Conservation (phyloP, 1,139 yeast species). For the Debaryomyces sp. region DNA sequence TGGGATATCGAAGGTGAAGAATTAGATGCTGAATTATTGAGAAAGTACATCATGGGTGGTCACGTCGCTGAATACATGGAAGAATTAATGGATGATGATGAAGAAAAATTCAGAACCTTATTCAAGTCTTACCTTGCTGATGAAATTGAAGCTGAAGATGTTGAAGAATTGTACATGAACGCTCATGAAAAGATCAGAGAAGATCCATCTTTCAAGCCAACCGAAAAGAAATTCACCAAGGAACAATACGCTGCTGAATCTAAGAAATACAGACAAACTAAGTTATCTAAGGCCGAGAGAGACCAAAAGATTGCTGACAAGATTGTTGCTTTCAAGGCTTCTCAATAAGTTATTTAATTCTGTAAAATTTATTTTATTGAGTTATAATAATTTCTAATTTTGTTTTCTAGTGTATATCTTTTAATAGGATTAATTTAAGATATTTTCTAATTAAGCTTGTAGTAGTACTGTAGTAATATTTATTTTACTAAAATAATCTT, state of each 20-base stretch:
- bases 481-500: not conserved
- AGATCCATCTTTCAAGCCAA: constrained; percentile 90
- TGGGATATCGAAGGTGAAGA: constrained; percentile 99
- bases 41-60: constrained; percentile 99
- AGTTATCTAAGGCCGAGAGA: constrained; percentile 92
- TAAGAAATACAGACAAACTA: constrained; percentile 85
- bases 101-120: constrained; percentile 96
- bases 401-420: constrained; percentile 5
- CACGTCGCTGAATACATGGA: constrained; percentile 99
- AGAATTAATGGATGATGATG: constrained; percentile 99
- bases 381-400: constrained; percentile 1
- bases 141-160: constrained; percentile 94
- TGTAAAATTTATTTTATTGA: not conserved
- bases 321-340: constrained; percentile 82
- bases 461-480: not conserved
- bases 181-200: constrained; percentile 97
- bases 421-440: not conserved
- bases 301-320: constrained; percentile 84
- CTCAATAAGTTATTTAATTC: constrained; percentile 36
- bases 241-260: constrained; percentile 98
- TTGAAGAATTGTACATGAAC: constrained; percentile 92
- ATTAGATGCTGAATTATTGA: constrained; percentile 95
- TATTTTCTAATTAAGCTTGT: constrained; percentile 1
- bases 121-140: constrained; percentile 97
- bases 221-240: constrained; percentile 94